A percentile compares a stretch with the other conserved stretches of the same genome.
Evolutionary conservation across 805 yeast species (phyloP).

Genomic region (Myxozyma vanderwaltii): DNA sequence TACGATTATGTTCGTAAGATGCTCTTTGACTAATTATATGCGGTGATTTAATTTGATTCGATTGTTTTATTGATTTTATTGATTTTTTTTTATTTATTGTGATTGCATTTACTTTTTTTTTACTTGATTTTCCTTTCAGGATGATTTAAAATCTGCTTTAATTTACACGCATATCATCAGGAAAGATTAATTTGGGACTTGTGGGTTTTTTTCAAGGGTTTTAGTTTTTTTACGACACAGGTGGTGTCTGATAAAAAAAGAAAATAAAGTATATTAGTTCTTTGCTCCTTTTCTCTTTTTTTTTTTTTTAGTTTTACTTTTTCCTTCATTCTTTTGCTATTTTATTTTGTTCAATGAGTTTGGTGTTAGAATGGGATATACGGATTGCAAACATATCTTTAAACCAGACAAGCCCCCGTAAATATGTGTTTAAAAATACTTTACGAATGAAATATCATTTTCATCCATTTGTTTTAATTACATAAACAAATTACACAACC

Average conservation of each 20-base stretch:
- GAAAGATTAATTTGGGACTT: not conserved
- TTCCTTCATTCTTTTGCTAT: not conserved
- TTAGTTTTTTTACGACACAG: not conserved
- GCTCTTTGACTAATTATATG: not conserved
- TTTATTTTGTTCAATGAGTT: not conserved
- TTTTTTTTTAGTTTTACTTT: not conserved
- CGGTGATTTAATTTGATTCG: not conserved
- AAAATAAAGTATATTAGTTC: no score
- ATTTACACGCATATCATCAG: no score
- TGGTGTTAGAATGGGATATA: not conserved
- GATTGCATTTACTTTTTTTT: not conserved
- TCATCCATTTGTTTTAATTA: no score
- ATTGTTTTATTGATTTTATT: not conserved
- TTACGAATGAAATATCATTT: no score
- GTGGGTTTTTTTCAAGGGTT: not conserved
- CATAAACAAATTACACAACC: no score
- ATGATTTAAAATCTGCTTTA: not conserved
- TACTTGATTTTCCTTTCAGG: no score
- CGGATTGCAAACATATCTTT: not conserved
- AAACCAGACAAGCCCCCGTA: no score
- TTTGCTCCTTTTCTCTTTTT: not conserved
- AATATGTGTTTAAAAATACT: no score
- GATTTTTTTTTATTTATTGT: not conserved
- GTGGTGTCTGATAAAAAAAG: no score
- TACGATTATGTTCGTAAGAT: slow-evolving; percentile 4